Conservation (phyloP, 371 early-diverging fungal species). For the Apophysomyces ossiformis region DNA sequence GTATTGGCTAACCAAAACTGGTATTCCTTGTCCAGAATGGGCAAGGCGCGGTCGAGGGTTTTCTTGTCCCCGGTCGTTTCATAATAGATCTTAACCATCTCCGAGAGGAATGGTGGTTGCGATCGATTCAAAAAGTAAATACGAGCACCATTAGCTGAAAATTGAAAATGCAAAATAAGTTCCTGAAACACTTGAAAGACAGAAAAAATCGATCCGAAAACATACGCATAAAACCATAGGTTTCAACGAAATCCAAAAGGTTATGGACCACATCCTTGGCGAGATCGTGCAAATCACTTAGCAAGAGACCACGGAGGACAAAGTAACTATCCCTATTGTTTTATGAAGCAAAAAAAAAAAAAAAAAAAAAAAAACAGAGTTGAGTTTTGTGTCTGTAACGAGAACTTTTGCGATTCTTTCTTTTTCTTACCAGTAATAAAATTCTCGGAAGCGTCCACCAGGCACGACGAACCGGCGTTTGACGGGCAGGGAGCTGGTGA, state of each 20-base stretch:
- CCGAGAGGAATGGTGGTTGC: conserved; percentile 85
- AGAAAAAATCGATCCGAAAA: conserved; percentile 16
- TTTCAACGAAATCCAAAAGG: conserved; percentile 71
- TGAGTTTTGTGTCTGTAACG: not conserved
- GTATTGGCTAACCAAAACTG: conserved; percentile 69
- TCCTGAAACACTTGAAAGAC: not conserved
- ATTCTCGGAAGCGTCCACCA: conserved; percentile 90
- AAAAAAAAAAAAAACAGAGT: not conserved
- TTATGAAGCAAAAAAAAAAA: not conserved
- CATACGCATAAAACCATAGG: conserved; percentile 81
- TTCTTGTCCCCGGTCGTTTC: conserved; percentile 57
- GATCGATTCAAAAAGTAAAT: conserved; percentile 88
- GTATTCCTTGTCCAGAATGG: conserved; percentile 72
- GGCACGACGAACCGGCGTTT: conserved; percentile 82
- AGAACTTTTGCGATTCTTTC: not conserved
- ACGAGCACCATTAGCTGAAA: conserved; percentile 79
- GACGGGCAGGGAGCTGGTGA: conserved; percentile 56
- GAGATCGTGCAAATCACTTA: conserved; percentile 63
- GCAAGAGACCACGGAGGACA: conserved; percentile 78
- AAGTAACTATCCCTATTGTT: conserved; percentile 76
- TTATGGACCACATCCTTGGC: conserved; percentile 71
- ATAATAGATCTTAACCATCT: conserved; percentile 72
- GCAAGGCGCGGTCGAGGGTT: conserved; percentile 56
- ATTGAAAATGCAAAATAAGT: not conserved
- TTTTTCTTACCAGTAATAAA: conserved; percentile 79